Base-by-base conservation (phyloP, 1,284 basidiomycete genomes). In the Microbotryomycetes sp. region DNA sequence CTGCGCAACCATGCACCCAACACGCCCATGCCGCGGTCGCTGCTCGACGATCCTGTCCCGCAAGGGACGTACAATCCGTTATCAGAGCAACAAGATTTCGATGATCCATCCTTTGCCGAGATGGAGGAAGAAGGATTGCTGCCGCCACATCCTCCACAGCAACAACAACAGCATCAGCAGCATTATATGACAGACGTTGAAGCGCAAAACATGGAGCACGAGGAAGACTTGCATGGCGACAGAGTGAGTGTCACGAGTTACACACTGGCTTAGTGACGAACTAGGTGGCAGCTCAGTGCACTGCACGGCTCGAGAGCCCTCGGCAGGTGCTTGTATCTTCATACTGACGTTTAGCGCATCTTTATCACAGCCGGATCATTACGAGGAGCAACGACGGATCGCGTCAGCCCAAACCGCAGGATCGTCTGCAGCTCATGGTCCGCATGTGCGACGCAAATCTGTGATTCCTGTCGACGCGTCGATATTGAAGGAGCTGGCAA, bases 391-490 rank as follows among this genome's bases (percentile, higher is more conserved):
- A 42, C 36, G 36, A 42, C 9, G 36, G 36, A 42, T 9, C n/a
- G 55, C 62, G 3, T 52, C 62, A 22, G 49, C 62, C n/a, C 51
- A 57, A 25, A 31, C 66, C 5, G 57, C 62, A 2, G 52, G 55
- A 12, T 45, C 56, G 16, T 29, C 23, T 6, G 57, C 50, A 32
- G 25, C 57, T 9, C 15, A 30, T n/a, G 50, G 23, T n/a, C 67
- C 67, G 31, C 71, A 68, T 49, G 64, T 69, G 4, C 58, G 68
- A 30, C 61, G 76, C 49, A 77, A 77, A 67, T 74, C 72, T 31
- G 75, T 75, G 22, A 77, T 77, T 56, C 76, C 76, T 29, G 72
- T 76, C 63, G 75, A 76, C 59, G 73, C 75, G 9, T 70, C 71
- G 19, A 74, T 77, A 16, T 64, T 77, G 53, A 70, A 71, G 56